Base-by-base conservation (phyloP, 2,329 filamentous ascomycete genomes). In the Epichloe gansuensis region DNA sequence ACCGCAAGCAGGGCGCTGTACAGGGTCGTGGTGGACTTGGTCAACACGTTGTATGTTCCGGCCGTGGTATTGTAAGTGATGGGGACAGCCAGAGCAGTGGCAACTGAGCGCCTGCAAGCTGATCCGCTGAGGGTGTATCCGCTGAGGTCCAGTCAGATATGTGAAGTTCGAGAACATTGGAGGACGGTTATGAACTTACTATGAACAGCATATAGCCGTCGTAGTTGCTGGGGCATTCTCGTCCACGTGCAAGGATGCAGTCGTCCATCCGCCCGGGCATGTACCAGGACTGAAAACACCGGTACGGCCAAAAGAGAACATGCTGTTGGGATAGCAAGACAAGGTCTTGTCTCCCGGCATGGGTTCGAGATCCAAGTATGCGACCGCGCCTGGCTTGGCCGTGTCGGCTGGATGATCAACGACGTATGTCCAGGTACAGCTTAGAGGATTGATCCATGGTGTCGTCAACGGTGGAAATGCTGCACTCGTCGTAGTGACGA, bases 211-310 rank as follows among this genome's bases (percentile, higher is more conserved):
- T 15, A 70, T 59, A 5, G 67, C 67, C 11, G 66, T 70, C 31
- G 63, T 63, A 45, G 63, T 59, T 11, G 58, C 56, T 49, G 55
- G 54, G 34, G 54, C 53, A 48, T 63, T 59, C 9, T 66, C 60
- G 39, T 64, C 63, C 25, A 65, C 61, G 2, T 56, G 58, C 7
- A 69, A 55, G 15, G 65, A 63, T 35, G 62, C 69, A 3, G 69
- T 72, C 6, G 67, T 69, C 69, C 69, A 72, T 28, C 69, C 67
- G 53, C 63, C 60, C 39, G 69, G 69, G 46, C 69, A 72, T 28
- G 66, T 67, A 2, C 62, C 69, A 9, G 69, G 69, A 48, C 69
- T 71, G 38, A 69, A 72, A 5, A 70, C 63, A 23, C 69, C 69
- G 4, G 67, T 70, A 21, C 64, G 62, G 12, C 61, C 64, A 13